These are phyloP conservation scores for Plasmodium chabaudi DNA, from an alignment of 169 alveolate genomes.

Conservation along the genomic window DNA sequence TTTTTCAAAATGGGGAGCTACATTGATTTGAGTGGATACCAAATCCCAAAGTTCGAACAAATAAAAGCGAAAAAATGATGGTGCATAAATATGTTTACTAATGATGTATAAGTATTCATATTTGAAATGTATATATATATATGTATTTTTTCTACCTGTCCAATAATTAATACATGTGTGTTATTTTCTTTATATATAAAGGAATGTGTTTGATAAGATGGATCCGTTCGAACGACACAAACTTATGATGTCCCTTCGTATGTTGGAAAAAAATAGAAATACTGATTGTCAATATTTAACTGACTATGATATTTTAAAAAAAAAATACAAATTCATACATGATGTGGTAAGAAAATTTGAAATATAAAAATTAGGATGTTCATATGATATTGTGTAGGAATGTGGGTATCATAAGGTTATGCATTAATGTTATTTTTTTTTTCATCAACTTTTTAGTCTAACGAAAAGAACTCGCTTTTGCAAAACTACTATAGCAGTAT, in stretches of 20 bases:
- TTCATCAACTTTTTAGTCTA: constrained; percentile 4
- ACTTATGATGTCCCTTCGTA: constrained; percentile 57
- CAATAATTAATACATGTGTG: neutral
- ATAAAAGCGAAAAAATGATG: neutral
- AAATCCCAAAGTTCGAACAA: constrained; percentile 31
- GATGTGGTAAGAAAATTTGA: constrained; percentile 28
- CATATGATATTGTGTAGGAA: neutral
- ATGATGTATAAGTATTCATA: neutral
- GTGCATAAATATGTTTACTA: no score
- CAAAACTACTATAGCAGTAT: constrained; percentile 62
- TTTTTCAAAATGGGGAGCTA: constrained; percentile 5
- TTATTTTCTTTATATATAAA: neutral
- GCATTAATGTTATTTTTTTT: neutral
- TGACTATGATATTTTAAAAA: constrained; percentile 49
- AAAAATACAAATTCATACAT: constrained; percentile 42
- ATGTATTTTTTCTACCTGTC: neutral
- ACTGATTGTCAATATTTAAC: constrained; percentile 9
- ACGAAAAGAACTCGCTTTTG: constrained; percentile 57
- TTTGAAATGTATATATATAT: neutral
- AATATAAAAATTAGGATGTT: neutral
- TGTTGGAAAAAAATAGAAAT: constrained; percentile 32
- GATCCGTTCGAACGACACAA: constrained; percentile 50
- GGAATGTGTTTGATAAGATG: constrained; percentile 34
- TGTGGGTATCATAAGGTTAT: neutral
- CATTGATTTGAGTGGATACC: constrained; percentile 45